Evolutionary conservation across 2,329 filamentous ascomycete genomes (phyloP).

Genomic region (Endothia cerciana): DNA sequence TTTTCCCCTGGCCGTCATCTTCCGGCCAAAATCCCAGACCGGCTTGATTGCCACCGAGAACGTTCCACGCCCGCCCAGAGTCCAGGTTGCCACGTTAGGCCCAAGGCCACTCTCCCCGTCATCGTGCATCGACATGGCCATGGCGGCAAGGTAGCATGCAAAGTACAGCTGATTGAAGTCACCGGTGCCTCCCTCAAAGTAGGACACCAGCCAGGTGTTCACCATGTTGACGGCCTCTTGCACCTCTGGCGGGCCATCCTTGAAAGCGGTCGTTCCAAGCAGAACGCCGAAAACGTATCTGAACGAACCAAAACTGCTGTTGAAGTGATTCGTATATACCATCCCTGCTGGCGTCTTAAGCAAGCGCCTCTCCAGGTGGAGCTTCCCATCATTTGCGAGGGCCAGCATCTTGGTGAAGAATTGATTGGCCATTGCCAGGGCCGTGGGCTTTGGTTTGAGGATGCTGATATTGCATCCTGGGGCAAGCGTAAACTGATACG

Average conservation of each 20-base stretch:
- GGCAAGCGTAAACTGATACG: background rate
- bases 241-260: background rate
- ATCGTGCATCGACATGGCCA: slow-evolving; percentile 12
- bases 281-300: slow-evolving; percentile 2
- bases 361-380: slow-evolving; percentile 1
- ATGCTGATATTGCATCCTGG: slow-evolving; percentile 10
- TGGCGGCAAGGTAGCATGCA: slow-evolving; percentile 5
- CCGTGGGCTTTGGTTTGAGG: background rate
- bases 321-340: slow-evolving; percentile 11
- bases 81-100: slow-evolving; percentile 13
- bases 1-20: background rate
- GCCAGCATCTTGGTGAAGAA: background rate
- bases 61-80: slow-evolving; percentile 14
- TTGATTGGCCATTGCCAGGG: background rate
- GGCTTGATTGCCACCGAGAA: slow-evolving; percentile 20
- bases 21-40: slow-evolving; percentile 10
- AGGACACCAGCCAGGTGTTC: slow-evolving; percentile 6
- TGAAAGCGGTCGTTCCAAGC: background rate
- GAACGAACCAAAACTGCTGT: slow-evolving; percentile 16
- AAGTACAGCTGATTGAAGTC: slow-evolving; percentile 14
- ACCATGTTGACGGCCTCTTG: background rate
- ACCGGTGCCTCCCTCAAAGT: background rate
- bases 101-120: slow-evolving; percentile 7
- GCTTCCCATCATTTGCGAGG: background rate
- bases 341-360: background rate